Percentiles rank a stretch among this genome's conserved stretches.
phyloP scores from a whole-genome alignment of 1,139 yeast genomes.

The Saccharomyces hybrid region DNA sequence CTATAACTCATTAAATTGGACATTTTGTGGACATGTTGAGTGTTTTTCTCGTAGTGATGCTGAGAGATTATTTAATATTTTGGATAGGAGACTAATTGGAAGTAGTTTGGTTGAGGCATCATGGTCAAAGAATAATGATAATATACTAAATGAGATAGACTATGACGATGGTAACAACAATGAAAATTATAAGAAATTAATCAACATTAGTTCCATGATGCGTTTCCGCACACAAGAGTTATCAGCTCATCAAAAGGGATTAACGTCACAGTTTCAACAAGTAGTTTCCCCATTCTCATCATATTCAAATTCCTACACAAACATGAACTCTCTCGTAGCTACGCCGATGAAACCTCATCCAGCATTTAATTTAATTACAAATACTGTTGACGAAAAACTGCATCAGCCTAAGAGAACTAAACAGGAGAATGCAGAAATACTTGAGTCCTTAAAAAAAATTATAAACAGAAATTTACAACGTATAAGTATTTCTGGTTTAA shows the following conservation, averaged over 20 bases:
- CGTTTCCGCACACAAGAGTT: background rate
- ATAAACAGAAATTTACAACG: constrained; percentile 27
- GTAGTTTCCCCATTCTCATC: background rate
- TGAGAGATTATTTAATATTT: constrained; percentile 13
- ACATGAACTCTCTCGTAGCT: background rate
- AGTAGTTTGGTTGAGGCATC: constrained; percentile 20
- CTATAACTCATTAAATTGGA: constrained; percentile 14
- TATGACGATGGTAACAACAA: background rate
- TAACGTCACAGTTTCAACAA: background rate
- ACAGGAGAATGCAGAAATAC: background rate
- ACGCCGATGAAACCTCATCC: constrained; percentile 6
- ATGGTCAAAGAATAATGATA: constrained; percentile 12
- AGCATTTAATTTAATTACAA: background rate
- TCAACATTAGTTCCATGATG: background rate
- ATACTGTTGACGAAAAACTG: background rate
- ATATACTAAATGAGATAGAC: background rate
- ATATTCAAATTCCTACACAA: background rate
- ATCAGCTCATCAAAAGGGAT: background rate
- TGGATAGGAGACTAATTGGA: constrained; percentile 20
- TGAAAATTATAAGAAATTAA: background rate
- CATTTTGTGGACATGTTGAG: constrained; percentile 20
- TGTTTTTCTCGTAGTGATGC: constrained; percentile 19
- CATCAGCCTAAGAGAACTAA: background rate
- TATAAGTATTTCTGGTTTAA: constrained; percentile 28
- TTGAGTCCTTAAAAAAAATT: constrained; percentile 20